Conservation (phyloP, 129 eudicot genomes). For the Flaveria ramosissima region DNA sequence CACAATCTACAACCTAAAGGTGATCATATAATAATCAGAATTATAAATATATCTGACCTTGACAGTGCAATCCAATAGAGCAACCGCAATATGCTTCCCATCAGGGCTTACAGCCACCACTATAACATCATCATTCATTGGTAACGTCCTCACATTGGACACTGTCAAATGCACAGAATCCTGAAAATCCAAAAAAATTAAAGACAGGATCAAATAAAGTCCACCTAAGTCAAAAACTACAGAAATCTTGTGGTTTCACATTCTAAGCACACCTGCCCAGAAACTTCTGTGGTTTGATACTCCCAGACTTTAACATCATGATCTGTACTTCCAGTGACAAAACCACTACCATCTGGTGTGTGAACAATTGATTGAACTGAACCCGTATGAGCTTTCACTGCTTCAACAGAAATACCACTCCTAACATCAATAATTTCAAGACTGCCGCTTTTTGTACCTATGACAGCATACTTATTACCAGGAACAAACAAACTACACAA, state of each 20-base stretch:
- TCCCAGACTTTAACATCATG: conserved; percentile 98
- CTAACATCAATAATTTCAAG: conserved; percentile 83
- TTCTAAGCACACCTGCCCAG: conserved; percentile 64
- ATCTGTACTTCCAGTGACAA: conserved; percentile 92
- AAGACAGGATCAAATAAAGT: background rate
- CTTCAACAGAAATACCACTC: conserved; percentile 83
- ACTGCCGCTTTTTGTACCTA: conserved; percentile 83
- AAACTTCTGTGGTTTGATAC: conserved; percentile 52
- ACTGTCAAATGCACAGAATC: conserved; percentile 65
- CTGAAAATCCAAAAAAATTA: conserved; percentile 37
- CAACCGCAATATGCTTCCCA: conserved; percentile 83
- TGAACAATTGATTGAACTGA: conserved; percentile 70
- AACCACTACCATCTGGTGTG: conserved; percentile 76
- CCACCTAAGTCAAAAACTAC: background rate
- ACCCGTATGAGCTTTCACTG: conserved; percentile 85
- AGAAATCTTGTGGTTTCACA: background rate
- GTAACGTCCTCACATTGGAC: conserved; percentile 57
- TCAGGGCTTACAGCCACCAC: conserved; percentile 78
- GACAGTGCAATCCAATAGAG: conserved; percentile 79
- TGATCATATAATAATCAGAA: background rate
- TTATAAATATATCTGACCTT: conserved; percentile 50
- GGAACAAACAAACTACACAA: conserved; percentile 88
- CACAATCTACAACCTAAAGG: conserved; percentile 4
- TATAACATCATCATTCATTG: conserved; percentile 88
- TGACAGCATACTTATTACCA: conserved; percentile 76